Base-by-base conservation (phyloP, 148 eudicot species). In the Fagopyrum tataricum region DNA sequence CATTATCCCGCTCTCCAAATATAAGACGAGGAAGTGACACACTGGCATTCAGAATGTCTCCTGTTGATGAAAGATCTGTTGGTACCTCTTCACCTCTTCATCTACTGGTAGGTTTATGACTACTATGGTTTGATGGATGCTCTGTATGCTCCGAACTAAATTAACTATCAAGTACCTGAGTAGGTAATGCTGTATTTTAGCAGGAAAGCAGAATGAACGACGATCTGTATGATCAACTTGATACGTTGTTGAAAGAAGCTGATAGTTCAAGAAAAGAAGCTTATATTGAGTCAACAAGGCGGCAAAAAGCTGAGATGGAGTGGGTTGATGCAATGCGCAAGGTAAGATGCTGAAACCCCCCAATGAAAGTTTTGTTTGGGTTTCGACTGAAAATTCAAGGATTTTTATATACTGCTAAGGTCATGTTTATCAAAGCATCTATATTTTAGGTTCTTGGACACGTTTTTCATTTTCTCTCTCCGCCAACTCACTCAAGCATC, bases 251-350 rank as follows among this genome's bases (percentile, higher is more conserved):
- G 82, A 81, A 73, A 48, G 93, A 94, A 53, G 89, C 90, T 58
- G 88, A 91, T 73, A 78, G 64, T 76, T 80, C 87, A 39, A 80
- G 75, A 73, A 80, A 83, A 75, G 89, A 83, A 76, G 97, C 91
- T 72, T 89, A 82, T 67, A 85, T 87, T 62, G 97, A 91, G 81
- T 89, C 97, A 58, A 78, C 68, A 71, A 89, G 80, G 81, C 88
- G 90, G 58, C 74, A 72, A 52, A 91, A 84, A 81, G 97, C 91
- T 48, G 91, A 91, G 83, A 93, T 82, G 75, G 85, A 83, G 72
- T 82, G 83, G 42, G 77, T 87, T 77, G 88, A 85, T 24, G 91
- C 93, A 72, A 76, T 80, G 55, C 82, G 83, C 81, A 85, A 79
- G 82, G 98, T 94, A 83, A 80, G 69, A 8, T 78, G 73, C 55